phyloP scores from a whole-genome alignment of 805 yeast genomes.

The Kuraishia floccosa region DNA sequence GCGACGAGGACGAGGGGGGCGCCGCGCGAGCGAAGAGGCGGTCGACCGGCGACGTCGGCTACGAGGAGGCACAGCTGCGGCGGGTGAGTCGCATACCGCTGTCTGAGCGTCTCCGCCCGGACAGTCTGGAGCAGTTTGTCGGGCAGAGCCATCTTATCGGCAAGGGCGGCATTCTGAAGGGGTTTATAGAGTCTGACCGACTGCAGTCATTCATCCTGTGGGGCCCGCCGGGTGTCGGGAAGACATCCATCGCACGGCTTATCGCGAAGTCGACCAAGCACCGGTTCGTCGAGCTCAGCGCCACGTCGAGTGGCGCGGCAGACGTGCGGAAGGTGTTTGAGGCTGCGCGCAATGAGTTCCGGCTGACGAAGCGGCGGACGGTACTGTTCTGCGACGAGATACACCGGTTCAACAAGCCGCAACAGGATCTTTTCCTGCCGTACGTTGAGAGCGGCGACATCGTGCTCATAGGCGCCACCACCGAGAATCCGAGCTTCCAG shows the following conservation, averaged over 20 bases:
- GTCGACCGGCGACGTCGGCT: background rate
- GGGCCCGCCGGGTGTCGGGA: slow-evolving; percentile 97
- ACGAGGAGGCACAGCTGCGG: slow-evolving; percentile 8
- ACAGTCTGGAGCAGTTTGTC: slow-evolving; percentile 50
- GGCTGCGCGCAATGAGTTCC: slow-evolving; percentile 31
- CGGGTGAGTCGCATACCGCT: slow-evolving; percentile 32
- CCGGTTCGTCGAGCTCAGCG: slow-evolving; percentile 72
- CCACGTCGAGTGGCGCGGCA: slow-evolving; percentile 57
- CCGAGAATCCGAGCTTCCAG: slow-evolving; percentile 86
- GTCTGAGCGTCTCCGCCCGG: slow-evolving; percentile 81
- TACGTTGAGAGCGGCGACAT: slow-evolving; percentile 77
- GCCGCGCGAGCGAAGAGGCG: no score
- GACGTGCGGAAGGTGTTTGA: slow-evolving; percentile 59
- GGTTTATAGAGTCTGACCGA: slow-evolving; percentile 50
- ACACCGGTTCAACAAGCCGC: slow-evolving; percentile 76
- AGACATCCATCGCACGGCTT: slow-evolving; percentile 61
- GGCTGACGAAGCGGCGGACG: slow-evolving; percentile 38
- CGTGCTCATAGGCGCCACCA: slow-evolving; percentile 88
- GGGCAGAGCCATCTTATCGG: slow-evolving; percentile 82
- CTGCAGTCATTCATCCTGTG: slow-evolving; percentile 82
- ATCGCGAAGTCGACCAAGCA: slow-evolving; percentile 43
- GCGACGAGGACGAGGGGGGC: no score
- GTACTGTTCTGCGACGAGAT: slow-evolving; percentile 87
- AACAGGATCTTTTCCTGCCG: slow-evolving; percentile 82
- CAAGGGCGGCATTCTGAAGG: slow-evolving; percentile 48